Evolutionary conservation across 148 eudicot species (phyloP).

Genomic region (Salicornia ramosissima): DNA sequence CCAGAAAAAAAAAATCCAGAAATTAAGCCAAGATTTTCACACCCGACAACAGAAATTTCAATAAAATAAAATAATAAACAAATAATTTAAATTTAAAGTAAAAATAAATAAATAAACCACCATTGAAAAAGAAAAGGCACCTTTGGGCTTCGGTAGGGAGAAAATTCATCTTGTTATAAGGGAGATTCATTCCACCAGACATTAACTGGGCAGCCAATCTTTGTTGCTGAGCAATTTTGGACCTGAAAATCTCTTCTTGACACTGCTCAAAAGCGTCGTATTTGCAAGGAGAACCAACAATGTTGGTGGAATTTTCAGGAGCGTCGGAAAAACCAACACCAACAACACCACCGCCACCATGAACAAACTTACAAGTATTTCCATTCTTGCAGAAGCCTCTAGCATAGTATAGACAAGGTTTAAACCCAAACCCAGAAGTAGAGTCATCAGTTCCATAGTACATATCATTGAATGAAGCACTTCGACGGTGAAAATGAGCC

Average conservation of each 20-base stretch:
- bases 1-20: no score
- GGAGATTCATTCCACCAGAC: conserved; percentile 42
- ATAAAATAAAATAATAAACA: conserved; percentile 2
- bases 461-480: conserved; percentile 64
- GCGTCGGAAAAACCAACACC: conserved; percentile 12
- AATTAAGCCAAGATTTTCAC: no score
- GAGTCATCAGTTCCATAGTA: conserved; percentile 48
- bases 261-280: conserved; percentile 46
- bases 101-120: not conserved
- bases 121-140: conserved; percentile 18
- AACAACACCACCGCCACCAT: conserved; percentile 35
- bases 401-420: conserved; percentile 64
- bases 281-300: conserved; percentile 45
- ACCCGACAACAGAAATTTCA: no score
- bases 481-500: conserved; percentile 42
- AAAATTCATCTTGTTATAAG: conserved; percentile 44
- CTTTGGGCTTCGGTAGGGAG: conserved; percentile 60
- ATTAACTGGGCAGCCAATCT: conserved; percentile 58
- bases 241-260: conserved; percentile 46
- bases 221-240: conserved; percentile 59
- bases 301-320: not conserved
- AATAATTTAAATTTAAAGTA: not conserved
- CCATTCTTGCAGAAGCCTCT: conserved; percentile 82
- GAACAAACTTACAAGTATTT: conserved; percentile 51
- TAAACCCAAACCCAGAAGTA: conserved; percentile 45